Evolutionary conservation across 148 eudicot species (phyloP).

Genomic region (Silene uniflora): DNA sequence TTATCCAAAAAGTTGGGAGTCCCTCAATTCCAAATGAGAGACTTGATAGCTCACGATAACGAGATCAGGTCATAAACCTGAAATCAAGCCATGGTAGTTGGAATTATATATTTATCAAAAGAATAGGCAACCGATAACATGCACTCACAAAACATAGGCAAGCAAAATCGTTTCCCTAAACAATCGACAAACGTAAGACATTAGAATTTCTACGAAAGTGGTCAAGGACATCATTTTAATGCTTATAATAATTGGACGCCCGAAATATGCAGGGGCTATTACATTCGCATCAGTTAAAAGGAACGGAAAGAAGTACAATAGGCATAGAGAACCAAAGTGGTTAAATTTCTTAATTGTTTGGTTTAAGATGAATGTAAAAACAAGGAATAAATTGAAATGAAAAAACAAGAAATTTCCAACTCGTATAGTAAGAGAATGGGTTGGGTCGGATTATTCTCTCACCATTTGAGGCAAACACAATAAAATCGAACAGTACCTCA

Average conservation of each 20-base stretch:
- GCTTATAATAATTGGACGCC: neutral
- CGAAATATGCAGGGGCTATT: neutral
- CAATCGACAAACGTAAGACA: neutral
- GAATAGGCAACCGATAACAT: neutral
- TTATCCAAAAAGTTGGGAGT: neutral
- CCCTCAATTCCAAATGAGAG: conserved; percentile 23
- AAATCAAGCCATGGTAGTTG: conserved; percentile 8
- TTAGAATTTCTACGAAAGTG: neutral
- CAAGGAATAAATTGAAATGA: neutral
- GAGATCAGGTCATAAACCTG: conserved; percentile 33
- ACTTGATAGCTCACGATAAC: conserved; percentile 7
- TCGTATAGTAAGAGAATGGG: neutral
- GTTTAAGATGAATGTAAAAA: neutral
- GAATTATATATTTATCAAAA: neutral
- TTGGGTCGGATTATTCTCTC: neutral
- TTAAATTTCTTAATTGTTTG: neutral
- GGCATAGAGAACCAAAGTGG: neutral
- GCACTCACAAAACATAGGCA: neutral
- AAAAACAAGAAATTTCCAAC: neutral
- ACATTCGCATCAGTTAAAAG: neutral
- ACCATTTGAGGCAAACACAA: neutral
- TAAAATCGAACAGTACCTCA: neutral
- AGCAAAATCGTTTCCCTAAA: neutral
- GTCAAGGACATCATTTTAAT: neutral
- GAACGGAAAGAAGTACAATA: neutral